A percentile compares a stretch with the other conserved stretches of the same genome.
These are phyloP conservation scores for Perkinsus marinus DNA, from an alignment of 169 alveolate genomes.

Conservation along the genomic window DNA sequence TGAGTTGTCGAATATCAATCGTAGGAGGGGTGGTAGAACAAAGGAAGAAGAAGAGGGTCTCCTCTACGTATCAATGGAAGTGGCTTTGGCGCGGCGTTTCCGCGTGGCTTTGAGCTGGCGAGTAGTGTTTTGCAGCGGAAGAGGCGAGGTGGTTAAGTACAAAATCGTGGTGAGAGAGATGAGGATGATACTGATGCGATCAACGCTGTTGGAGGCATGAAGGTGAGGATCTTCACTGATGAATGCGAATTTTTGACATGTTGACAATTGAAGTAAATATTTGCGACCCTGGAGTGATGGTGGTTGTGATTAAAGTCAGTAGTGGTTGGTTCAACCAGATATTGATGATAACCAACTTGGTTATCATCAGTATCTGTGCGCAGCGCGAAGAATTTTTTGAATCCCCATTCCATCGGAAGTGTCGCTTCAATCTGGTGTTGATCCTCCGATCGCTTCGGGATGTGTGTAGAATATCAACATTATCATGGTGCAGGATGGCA, in stretches of 20 bases:
- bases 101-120: constrained; percentile 14
- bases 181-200: constrained; percentile 42
- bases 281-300: constrained; percentile 51
- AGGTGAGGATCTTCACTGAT: background rate
- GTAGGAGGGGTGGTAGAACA: too few relatives aligned
- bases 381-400: background rate
- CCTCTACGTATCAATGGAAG: too few relatives aligned
- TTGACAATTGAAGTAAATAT: constrained; percentile 51
- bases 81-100: constrained; percentile 4
- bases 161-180: constrained; percentile 25
- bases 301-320: too few relatives aligned
- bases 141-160: background rate
- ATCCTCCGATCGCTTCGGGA: constrained; percentile 44
- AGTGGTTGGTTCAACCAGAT: too few relatives aligned
- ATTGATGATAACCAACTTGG: too few relatives aligned
- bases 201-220: constrained; percentile 50
- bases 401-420: background rate
- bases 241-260: too few relatives aligned
- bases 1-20: too few relatives aligned
- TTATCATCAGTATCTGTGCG: constrained; percentile 11
- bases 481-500: constrained; percentile 45
- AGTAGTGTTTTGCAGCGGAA: constrained; percentile 10
- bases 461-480: constrained; percentile 44
- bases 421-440: constrained; percentile 1
- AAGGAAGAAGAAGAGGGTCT: too few relatives aligned